Base-by-base conservation (phyloP, 495 filamentous ascomycete genomes). In the Penicillium atrosanguineum region DNA sequence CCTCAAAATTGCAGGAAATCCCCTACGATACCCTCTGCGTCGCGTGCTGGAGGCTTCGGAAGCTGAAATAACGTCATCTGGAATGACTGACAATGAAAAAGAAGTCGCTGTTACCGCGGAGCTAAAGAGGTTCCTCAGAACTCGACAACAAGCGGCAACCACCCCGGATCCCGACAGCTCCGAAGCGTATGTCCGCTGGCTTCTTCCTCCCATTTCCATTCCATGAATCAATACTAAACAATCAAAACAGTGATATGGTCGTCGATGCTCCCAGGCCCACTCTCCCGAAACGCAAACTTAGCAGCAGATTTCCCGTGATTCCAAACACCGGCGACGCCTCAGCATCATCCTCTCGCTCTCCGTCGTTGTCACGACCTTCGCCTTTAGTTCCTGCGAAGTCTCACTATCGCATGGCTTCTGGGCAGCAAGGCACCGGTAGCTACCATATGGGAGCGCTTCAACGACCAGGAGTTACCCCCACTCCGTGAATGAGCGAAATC, bases 1-100 rank as follows among this genome's bases (percentile, higher is more conserved):
- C 57, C 72, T 97, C 55, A 95, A 93, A 64, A 76, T 97, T 14
- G 86, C 90, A 39, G 89, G 89, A 31, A 97, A 97, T 61, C 90
- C 90, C 14, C 77, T 96, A 55, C 69, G 69, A 36, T 62, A 69
- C 50, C 77, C 79, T 37, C 57, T 82, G 26, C 71, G 74, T 28
- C 65, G 63, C 12, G 69, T 79, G 19, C 40, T 82, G 8, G 74
- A 76, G 44, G 60, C 60, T 29, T 70, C 72, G 12, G 76, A 78
- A 28, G 57, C 64, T 19, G 76, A 80, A 44, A 69, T 69, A 21
- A 65, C 71, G 4, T 66, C 72, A 1, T 71, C 72, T 5, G 31
- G 31, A 15, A 69, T 77, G 55, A 77, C 76, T 3, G 80, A 84
- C 38, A 79, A 79, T 34, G 80, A 84, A 61, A 79, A 83, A 44